These are phyloP conservation scores for Nakazawaea sp. DNA, from an alignment of 805 yeast genomes.

Conservation along the genomic window DNA sequence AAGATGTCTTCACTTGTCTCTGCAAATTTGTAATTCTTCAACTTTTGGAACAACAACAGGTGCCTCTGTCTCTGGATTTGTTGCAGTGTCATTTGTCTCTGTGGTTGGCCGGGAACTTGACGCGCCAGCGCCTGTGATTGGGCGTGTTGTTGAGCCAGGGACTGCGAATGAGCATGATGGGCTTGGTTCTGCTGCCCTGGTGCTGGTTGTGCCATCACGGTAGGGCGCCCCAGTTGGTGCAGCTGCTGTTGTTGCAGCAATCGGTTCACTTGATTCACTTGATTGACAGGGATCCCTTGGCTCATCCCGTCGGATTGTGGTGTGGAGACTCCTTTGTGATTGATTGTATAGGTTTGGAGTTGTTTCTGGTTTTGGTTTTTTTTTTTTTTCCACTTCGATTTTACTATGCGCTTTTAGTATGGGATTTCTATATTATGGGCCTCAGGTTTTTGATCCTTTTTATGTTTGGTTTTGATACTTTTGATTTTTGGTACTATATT, in stretches of 20 bases:
- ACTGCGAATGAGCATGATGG: slow-evolving; percentile 11
- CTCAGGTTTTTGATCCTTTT: no score
- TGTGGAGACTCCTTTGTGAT: not conserved
- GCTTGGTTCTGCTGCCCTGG: slow-evolving; percentile 14
- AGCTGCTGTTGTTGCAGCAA: no score
- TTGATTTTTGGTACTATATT: not conserved
- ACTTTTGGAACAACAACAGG: slow-evolving; percentile 27
- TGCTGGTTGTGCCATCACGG: not conserved
- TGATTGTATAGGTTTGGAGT: not conserved
- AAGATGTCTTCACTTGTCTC: slow-evolving; percentile 69
- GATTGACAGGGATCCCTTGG: slow-evolving; percentile 11
- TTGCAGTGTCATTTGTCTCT: slow-evolving; percentile 33
- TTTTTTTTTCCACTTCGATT: not conserved
- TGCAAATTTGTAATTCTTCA: slow-evolving; percentile 49
- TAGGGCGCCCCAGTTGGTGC: not conserved
- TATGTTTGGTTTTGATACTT: no score
- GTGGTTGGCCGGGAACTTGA: slow-evolving; percentile 24
- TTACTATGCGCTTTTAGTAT: not conserved
- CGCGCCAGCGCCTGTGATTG: slow-evolving; percentile 20
- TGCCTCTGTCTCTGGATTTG: slow-evolving; percentile 30
- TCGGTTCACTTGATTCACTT: slow-evolving; percentile 8
- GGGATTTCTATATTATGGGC: no score
- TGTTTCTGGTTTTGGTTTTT: not conserved
- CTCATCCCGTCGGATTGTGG: slow-evolving; percentile 1
- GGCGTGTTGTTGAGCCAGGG: slow-evolving; percentile 11